These are phyloP conservation scores for Glycine tomentella DNA, from an alignment of 306 rosid genomes.

Conservation along the genomic window DNA sequence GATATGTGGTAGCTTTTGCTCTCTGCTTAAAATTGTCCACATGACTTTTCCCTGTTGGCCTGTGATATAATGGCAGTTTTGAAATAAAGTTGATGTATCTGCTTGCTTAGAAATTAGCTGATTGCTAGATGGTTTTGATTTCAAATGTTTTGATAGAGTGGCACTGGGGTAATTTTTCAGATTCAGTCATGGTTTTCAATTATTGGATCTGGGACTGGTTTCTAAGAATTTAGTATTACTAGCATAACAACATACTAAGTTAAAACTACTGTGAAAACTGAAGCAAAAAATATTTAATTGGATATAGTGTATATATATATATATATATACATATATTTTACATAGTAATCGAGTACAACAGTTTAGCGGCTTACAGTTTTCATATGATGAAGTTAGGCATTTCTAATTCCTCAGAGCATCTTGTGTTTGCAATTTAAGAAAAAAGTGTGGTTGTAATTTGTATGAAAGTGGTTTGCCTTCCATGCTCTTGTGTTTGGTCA, in stretches of 20 bases:
- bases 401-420: background rate
- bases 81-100: constrained; percentile 30
- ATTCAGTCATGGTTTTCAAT: constrained; percentile 17
- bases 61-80: constrained; percentile 9
- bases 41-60: constrained; percentile 8
- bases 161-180: background rate
- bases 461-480: background rate
- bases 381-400: constrained; percentile 21
- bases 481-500: background rate
- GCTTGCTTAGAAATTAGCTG: constrained; percentile 28
- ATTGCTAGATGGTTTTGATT: constrained; percentile 33
- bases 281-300: constrained; percentile 1
- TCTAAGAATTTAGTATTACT: constrained; percentile 7
- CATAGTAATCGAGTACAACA: constrained; percentile 9
- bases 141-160: constrained; percentile 10
- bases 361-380: constrained; percentile 34
- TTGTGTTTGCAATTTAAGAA: background rate
- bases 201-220: constrained; percentile 34
- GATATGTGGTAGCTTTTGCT: background rate
- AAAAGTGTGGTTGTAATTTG: too few species aligned
- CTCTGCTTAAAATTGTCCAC: constrained; percentile 8
- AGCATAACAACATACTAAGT: constrained; percentile 22
- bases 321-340: background rate
- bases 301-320: background rate
- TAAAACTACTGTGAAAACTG: constrained; percentile 6